A percentile compares a stretch with the other conserved stretches of the same genome.
phyloP scores from a whole-genome alignment of 2,329 filamentous ascomycete species.

The Venturia aucupariae region DNA sequence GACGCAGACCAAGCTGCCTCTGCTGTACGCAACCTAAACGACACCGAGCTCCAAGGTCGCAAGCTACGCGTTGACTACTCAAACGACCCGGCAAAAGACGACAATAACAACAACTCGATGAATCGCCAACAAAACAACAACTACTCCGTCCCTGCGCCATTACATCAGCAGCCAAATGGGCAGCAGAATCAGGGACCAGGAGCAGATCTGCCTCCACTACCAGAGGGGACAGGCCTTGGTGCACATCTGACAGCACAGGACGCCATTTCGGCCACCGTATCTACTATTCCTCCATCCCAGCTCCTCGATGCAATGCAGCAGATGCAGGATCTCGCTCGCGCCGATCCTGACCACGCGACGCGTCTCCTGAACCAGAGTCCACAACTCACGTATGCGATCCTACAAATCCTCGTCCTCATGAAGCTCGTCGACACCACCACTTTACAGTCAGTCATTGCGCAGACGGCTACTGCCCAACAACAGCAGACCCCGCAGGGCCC shows the following conservation, averaged over 20 bases:
- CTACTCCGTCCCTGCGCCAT: conserved; percentile 26
- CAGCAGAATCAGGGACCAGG: conserved; percentile 20
- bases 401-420: conserved; percentile 88
- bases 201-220: conserved; percentile 62
- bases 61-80: conserved; percentile 94
- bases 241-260: conserved; percentile 77
- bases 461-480: conserved; percentile 26
- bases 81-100: conserved; percentile 60
- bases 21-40: conserved; percentile 89
- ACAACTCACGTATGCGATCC: conserved; percentile 88
- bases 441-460: conserved; percentile 71
- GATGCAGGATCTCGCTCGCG: conserved; percentile 82
- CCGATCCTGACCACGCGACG: conserved; percentile 72
- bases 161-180: conserved; percentile 23
- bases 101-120: conserved; percentile 16
- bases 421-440: conserved; percentile 80
- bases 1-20: conserved; percentile 88
- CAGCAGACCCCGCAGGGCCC: conserved; percentile 13
- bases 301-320: conserved; percentile 88
- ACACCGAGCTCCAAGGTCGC: conserved; percentile 88
- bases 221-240: conserved; percentile 74
- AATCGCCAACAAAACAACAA: conserved; percentile 16
- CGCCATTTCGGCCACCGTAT: conserved; percentile 84
- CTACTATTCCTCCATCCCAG: conserved; percentile 75
- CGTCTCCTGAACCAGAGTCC: conserved; percentile 83